Evolutionary conservation across 2,329 filamentous ascomycete genomes (phyloP).

Genomic region (Colletotrichum sp.): DNA sequence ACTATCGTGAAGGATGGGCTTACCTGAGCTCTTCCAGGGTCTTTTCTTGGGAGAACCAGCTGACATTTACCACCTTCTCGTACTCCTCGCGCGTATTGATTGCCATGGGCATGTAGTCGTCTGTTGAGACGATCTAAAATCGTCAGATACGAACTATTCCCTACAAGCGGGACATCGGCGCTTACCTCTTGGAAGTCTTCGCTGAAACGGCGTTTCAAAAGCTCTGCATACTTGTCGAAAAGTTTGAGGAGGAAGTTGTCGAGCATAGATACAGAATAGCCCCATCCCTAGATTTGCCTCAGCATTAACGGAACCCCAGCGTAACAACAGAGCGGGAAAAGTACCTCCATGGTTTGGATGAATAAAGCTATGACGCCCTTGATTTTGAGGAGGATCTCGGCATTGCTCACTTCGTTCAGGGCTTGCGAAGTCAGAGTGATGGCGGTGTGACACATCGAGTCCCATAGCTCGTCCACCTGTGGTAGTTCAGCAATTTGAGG

Average conservation of each 20-base stretch:
- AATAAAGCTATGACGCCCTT: slow-evolving; percentile 93
- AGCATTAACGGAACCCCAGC: background rate
- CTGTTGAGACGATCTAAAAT: slow-evolving; percentile 74
- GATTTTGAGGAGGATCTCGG: slow-evolving; percentile 90
- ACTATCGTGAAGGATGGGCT: background rate
- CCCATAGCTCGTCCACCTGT: slow-evolving; percentile 96
- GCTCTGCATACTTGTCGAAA: slow-evolving; percentile 92
- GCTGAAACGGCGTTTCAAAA: slow-evolving; percentile 90
- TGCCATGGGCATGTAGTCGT: slow-evolving; percentile 99
- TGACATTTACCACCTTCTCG: slow-evolving; percentile 93
- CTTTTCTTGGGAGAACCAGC: slow-evolving; percentile 92
- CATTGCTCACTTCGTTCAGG: slow-evolving; percentile 80
- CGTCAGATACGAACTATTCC: slow-evolving; percentile 15
- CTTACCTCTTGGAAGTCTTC: slow-evolving; percentile 90
- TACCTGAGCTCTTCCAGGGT: slow-evolving; percentile 76
- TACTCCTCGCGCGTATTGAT: slow-evolving; percentile 91
- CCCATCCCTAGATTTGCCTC: slow-evolving; percentile 71
- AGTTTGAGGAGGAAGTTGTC: slow-evolving; percentile 86
- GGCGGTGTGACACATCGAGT: slow-evolving; percentile 92
- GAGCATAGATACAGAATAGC: slow-evolving; percentile 81
- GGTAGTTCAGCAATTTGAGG: background rate
- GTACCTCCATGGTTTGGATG: slow-evolving; percentile 96
- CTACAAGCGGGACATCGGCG: background rate
- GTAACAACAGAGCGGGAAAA: slow-evolving; percentile 25
- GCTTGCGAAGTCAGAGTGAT: slow-evolving; percentile 83